Evolutionary conservation across 2,329 filamentous ascomycete species (phyloP).

Genomic region (Macrophomina tecta): DNA sequence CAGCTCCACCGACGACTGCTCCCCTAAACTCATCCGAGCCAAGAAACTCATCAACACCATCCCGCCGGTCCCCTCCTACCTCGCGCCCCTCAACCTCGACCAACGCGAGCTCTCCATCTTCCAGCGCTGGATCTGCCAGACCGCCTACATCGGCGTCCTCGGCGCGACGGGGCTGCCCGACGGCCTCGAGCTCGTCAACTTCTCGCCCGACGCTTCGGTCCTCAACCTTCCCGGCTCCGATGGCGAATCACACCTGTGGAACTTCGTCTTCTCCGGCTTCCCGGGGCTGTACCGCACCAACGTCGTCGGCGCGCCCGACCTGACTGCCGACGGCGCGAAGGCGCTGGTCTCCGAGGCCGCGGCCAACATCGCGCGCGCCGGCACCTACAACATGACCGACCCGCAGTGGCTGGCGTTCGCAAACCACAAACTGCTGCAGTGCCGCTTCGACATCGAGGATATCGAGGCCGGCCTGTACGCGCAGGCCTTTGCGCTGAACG

Average conservation of each 20-base stretch:
- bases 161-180: conserved; percentile 47
- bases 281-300: conserved; percentile 32
- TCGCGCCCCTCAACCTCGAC: conserved; percentile 58
- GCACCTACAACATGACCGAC: background rate
- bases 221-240: conserved; percentile 34
- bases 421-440: conserved; percentile 37
- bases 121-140: conserved; percentile 43
- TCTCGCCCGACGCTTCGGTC: conserved; percentile 37
- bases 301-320: conserved; percentile 29
- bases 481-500: conserved; percentile 36
- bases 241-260: background rate
- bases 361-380: background rate
- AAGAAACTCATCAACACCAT: conserved; percentile 52
- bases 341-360: background rate
- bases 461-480: conserved; percentile 38
- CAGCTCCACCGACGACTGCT: conserved; percentile 31
- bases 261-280: conserved; percentile 27
- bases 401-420: conserved; percentile 31
- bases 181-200: conserved; percentile 36
- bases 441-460: conserved; percentile 33
- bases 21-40: conserved; percentile 41
- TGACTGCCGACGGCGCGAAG: background rate
- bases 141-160: conserved; percentile 49
- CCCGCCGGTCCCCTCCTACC: conserved; percentile 41
- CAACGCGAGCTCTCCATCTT: conserved; percentile 50